A percentile compares a stretch with the other conserved stretches of the same genome.
These are phyloP conservation scores for Kitagawia praeruptora DNA, from an alignment of 129 eudicot genomes.

Conservation along the genomic window DNA sequence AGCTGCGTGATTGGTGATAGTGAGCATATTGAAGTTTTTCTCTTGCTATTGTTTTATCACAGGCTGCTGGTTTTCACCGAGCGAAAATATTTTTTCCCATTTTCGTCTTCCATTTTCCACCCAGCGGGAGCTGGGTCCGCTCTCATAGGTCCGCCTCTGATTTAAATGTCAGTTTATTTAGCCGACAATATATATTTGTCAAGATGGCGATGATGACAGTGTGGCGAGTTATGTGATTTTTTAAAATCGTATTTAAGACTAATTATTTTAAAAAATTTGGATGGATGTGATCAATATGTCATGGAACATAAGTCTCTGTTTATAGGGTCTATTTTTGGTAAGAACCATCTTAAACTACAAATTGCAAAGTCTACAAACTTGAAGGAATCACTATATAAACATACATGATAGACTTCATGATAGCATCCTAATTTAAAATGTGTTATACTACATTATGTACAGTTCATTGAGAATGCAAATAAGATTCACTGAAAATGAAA, in stretches of 20 bases:
- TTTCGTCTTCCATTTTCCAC: too few species aligned
- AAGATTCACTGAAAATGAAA: background rate
- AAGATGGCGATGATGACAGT: background rate
- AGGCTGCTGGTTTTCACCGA: too few species aligned
- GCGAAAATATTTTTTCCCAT: too few species aligned
- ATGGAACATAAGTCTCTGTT: background rate
- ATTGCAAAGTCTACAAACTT: background rate
- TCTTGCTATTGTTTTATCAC: too few species aligned
- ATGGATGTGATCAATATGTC: background rate
- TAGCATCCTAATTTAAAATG: background rate
- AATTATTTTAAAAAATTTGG: background rate
- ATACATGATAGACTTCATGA: background rate
- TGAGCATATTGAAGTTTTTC: too few species aligned
- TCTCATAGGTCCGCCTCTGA: too few species aligned
- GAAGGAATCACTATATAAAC: background rate
- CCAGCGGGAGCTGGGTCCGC: too few species aligned
- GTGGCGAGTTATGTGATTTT: background rate
- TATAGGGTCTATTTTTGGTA: background rate
- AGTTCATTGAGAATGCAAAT: background rate
- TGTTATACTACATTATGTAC: background rate
- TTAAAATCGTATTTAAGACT: too few species aligned
- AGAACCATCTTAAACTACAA: background rate
- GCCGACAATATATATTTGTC: background rate
- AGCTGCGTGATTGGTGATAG: too few species aligned
- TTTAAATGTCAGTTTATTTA: background rate